A percentile compares a stretch with the other conserved stretches of the same genome.
These are phyloP conservation scores for Chaetomium sp. DNA, from an alignment of 2,329 filamentous ascomycete genomes.

Conservation along the genomic window DNA sequence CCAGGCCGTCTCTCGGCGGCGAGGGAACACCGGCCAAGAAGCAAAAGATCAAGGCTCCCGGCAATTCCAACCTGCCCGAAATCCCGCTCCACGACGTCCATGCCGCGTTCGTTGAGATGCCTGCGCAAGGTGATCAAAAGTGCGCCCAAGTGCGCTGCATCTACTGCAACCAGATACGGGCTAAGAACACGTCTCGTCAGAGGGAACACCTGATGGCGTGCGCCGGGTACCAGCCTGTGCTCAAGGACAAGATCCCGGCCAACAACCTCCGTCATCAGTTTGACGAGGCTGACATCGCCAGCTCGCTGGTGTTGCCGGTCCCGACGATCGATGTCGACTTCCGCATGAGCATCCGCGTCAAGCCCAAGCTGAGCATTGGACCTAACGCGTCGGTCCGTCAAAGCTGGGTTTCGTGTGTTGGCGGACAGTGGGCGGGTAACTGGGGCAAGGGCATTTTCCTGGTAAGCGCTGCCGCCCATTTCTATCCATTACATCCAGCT, in stretches of 20 bases:
- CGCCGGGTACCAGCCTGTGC: conserved; percentile 18
- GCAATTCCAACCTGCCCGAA: conserved; percentile 16
- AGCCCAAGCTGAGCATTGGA: conserved; percentile 21
- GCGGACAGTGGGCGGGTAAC: conserved; percentile 22
- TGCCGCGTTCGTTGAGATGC: conserved; percentile 23
- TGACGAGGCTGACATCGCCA: conserved; percentile 22
- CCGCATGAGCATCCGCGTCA: conserved; percentile 22
- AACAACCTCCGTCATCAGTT: conserved; percentile 23
- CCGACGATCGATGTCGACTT: conserved; percentile 22
- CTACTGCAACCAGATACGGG: conserved; percentile 22
- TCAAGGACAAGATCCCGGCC: conserved; percentile 23
- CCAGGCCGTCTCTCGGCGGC: conserved; percentile 11
- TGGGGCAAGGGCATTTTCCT: conserved; percentile 24
- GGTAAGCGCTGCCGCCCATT: conserved; percentile 4
- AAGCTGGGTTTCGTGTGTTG: conserved; percentile 22
- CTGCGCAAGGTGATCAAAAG: conserved; percentile 22
- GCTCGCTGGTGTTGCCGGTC: conserved; percentile 19
- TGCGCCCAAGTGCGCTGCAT: conserved; percentile 19
- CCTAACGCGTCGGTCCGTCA: conserved; percentile 11
- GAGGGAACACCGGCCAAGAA: conserved; percentile 21
- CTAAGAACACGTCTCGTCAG: conserved; percentile 25
- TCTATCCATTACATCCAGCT: background rate
- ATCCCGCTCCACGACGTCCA: conserved; percentile 23
- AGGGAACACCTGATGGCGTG: conserved; percentile 22
- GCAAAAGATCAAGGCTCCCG: conserved; percentile 18